Evolutionary conservation across 768 basidiomycete genomes (phyloP).

Genomic region (Kwoniella mangroviensis): DNA sequence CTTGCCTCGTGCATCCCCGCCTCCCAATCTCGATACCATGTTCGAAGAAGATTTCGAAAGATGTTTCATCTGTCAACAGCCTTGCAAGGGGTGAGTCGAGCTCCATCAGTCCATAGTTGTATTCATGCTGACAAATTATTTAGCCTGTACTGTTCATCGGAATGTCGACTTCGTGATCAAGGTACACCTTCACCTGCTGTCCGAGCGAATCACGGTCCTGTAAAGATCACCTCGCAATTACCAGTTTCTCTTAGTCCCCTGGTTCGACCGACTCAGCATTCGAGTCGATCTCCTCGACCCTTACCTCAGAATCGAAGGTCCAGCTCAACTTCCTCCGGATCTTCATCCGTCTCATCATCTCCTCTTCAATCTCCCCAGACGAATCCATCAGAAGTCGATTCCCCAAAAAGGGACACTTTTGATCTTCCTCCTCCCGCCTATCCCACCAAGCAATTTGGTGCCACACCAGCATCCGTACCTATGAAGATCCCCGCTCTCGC

Average conservation of each 20-base stretch:
- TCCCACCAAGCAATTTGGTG: slow-evolving; percentile 29
- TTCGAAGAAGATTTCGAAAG: slow-evolving; percentile 50
- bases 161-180: slow-evolving; percentile 46
- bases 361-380: slow-evolving; percentile 49
- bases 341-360: slow-evolving; percentile 43
- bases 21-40: slow-evolving; percentile 34
- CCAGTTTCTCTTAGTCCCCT: slow-evolving; percentile 39
- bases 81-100: slow-evolving; percentile 45
- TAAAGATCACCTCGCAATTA: slow-evolving; percentile 44
- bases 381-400: slow-evolving; percentile 38
- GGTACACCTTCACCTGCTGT: slow-evolving; percentile 32
- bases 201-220: slow-evolving; percentile 20
- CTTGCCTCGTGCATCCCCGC: slow-evolving; percentile 21
- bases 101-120: not conserved
- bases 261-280: slow-evolving; percentile 32
- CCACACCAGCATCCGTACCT: slow-evolving; percentile 43
- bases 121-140: slow-evolving; percentile 13
- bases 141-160: slow-evolving; percentile 53
- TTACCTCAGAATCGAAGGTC: slow-evolving; percentile 18
- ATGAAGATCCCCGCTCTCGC: slow-evolving; percentile 49
- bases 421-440: slow-evolving; percentile 54
- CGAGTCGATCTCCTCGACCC: slow-evolving; percentile 39
- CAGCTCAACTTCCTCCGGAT: slow-evolving; percentile 29
- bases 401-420: slow-evolving; percentile 52
- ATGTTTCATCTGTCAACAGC: slow-evolving; percentile 49